These are phyloP conservation scores for Cadophora luteo-olivacea DNA, from an alignment of 2,329 filamentous ascomycete species.

Conservation along the genomic window DNA sequence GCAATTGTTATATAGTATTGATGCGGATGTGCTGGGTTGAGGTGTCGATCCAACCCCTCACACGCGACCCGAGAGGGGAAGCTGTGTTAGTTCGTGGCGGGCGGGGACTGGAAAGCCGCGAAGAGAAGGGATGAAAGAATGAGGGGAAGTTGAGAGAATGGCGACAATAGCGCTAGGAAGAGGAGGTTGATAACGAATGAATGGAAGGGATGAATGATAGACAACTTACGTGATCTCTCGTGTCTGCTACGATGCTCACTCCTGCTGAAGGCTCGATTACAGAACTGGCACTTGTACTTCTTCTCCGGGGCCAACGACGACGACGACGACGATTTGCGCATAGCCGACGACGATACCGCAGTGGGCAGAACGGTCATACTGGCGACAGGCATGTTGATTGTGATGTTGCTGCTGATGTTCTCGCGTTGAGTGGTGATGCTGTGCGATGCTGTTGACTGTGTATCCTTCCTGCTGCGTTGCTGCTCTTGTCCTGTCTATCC, in stretches of 20 bases:
- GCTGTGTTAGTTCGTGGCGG: conserved; percentile 18
- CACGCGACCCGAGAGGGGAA: conserved; percentile 39
- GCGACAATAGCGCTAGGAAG: neutral
- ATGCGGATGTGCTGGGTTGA: conserved; percentile 14
- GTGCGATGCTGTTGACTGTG: conserved; percentile 5
- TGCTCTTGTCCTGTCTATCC: conserved; percentile 14
- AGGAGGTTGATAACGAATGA: neutral
- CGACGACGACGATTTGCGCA: conserved; percentile 66
- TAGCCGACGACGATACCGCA: conserved; percentile 69
- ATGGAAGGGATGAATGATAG: conserved; percentile 22
- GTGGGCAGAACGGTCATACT: conserved; percentile 61
- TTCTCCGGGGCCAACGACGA: conserved; percentile 80
- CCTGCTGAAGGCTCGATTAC: conserved; percentile 94
- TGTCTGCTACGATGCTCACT: conserved; percentile 97
- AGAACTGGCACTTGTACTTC: conserved; percentile 99
- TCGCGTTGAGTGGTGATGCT: conserved; percentile 21
- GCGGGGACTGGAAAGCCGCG: conserved; percentile 9
- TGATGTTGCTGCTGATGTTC: conserved; percentile 39
- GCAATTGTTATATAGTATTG: conserved; percentile 10
- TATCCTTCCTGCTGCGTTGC: neutral
- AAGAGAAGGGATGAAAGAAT: neutral
- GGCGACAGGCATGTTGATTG: conserved; percentile 69
- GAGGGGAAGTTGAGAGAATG: neutral
- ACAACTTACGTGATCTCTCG: conserved; percentile 92
- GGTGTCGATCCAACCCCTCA: conserved; percentile 21